Base-by-base conservation (phyloP, 345 rosid genomes). In the Geranium rotundifolium region DNA sequence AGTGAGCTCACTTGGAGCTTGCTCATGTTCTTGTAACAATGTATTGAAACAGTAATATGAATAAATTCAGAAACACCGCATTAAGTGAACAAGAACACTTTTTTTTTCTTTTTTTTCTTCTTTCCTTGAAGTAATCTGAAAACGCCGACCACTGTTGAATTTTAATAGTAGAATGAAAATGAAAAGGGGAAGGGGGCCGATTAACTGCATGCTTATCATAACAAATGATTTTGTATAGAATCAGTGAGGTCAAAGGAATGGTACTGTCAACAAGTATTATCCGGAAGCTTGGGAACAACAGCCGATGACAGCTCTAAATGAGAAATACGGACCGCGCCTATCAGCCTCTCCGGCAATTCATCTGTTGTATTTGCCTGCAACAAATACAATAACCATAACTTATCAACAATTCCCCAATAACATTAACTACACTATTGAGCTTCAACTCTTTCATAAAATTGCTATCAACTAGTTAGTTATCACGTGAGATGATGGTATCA, bases 271-370 rank as follows among this genome's bases (percentile, higher is more conserved):
- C 4, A 66, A n/a, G 64, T 67, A 56, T 60, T 56, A 49, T 78
- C 82, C 18, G 77, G 90, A 61, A 95, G 70, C 60, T 73, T 80
- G 8, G 99, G 97, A 59, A 85, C 90, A 61, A 86, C 76, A n/a
- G 97, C 99, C 16, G 91, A 83, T 15, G 87, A 80, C n/a, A 93
- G 83, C 84, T 86, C 95, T 69, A 88, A 66, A 65, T 90, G 99
- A 60, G 95, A 95, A 69, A 85, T 96, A 62, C 97, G 86, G 29
- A 95, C 89, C 0, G 96, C 97, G 62, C 97, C 96, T 12, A 90
- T 88, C 63, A 90, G 80, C 71, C 92, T 62, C 72, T 95, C 99
- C 0, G 97, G 97, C 77, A 90, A 78, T 72, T 95, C 99, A 52
- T 95, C 97, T 0, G 74, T 68, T 60, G 91, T 73, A 70, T 88